Conservation (phyloP, 2,329 filamentous ascomycete genomes). For the Cladophialophora exuberans region DNA sequence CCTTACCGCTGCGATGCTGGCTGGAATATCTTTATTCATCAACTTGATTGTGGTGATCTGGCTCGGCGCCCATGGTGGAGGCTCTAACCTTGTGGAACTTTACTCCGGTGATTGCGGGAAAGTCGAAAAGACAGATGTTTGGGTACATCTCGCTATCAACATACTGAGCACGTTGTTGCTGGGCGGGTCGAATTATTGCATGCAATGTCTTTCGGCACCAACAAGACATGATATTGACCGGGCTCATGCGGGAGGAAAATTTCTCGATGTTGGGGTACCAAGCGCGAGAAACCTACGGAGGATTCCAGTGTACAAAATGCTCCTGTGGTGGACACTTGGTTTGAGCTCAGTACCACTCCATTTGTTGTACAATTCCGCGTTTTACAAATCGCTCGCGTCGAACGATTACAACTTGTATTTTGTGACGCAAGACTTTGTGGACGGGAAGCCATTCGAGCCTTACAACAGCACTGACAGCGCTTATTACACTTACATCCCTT, state of each 20-base stretch:
- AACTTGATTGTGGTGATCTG: constrained; percentile 27
- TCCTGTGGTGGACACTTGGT: constrained; percentile 33
- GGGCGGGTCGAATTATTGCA: constrained; percentile 40
- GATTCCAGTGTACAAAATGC: constrained; percentile 17
- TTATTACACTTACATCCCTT: no score
- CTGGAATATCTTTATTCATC: constrained; percentile 25
- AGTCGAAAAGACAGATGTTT: constrained; percentile 24
- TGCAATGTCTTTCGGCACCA: constrained; percentile 41
- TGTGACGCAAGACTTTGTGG: constrained; percentile 29
- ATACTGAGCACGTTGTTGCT: constrained; percentile 39
- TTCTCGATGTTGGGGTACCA: constrained; percentile 38
- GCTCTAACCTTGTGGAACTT: constrained; percentile 18
- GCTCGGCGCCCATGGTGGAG: constrained; percentile 10
- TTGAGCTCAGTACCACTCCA: constrained; percentile 35
- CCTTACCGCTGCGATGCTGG: constrained; percentile 18
- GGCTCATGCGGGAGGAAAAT: constrained; percentile 36
- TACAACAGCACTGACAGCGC: background rate
- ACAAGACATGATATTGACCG: constrained; percentile 38
- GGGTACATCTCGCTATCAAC: constrained; percentile 42
- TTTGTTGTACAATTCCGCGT: constrained; percentile 37
- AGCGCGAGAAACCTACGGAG: constrained; percentile 35
- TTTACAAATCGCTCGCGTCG: constrained; percentile 32
- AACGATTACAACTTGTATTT: constrained; percentile 33
- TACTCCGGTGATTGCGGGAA: constrained; percentile 27
- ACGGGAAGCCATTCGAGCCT: constrained; percentile 1